Conservation (phyloP, 2,329 filamentous ascomycete species). For the Pyricularia sp. region DNA sequence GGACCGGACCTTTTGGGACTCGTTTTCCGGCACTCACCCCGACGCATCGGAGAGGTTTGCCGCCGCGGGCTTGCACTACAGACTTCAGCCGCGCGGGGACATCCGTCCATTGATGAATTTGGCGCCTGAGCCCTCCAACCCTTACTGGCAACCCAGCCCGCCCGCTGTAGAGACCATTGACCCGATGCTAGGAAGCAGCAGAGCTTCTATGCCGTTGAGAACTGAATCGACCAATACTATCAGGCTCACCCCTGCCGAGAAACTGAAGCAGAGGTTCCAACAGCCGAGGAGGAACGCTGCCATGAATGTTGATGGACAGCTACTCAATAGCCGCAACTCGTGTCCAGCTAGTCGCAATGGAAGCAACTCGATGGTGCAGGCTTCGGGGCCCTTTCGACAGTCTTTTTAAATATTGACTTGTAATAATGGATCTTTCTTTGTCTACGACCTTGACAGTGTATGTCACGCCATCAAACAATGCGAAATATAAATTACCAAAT, state of each 20-base stretch:
- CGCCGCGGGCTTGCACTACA: conserved; percentile 14
- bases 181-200: neutral
- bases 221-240: neutral
- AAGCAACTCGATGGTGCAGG: neutral
- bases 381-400: neutral
- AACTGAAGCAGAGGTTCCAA: neutral
- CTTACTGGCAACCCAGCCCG: neutral
- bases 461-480: neutral
- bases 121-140: neutral
- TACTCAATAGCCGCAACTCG: no score
- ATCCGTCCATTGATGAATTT: neutral
- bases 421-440: neutral
- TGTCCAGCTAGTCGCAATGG: no score
- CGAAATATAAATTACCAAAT: no score
- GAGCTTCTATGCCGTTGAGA: neutral
- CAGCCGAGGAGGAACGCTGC: neutral
- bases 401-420: neutral
- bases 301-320: neutral
- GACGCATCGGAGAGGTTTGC: conserved; percentile 16
- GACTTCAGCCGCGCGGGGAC: neutral
- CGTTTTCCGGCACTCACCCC: conserved; percentile 11
- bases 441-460: neutral
- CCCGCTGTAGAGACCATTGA: neutral
- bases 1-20: conserved; percentile 11
- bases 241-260: neutral